These are phyloP conservation scores for Mycosphaerella arachidis DNA, from an alignment of 2,329 filamentous ascomycete species.

Conservation along the genomic window DNA sequence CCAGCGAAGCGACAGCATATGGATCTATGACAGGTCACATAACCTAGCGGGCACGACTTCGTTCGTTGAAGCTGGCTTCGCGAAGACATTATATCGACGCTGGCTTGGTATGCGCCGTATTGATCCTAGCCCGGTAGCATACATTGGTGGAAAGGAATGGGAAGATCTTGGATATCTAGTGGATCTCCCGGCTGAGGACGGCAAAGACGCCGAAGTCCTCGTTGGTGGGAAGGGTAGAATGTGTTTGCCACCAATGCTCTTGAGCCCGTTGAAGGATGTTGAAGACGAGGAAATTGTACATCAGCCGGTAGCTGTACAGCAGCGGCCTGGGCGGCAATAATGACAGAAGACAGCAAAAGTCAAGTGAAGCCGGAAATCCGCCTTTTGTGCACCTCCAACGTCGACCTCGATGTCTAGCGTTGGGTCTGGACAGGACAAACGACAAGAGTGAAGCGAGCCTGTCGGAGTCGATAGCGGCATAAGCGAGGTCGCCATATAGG, in stretches of 20 bases:
- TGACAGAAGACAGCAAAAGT: no score
- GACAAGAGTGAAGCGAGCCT: no score
- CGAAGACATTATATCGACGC: slow-evolving; percentile 72
- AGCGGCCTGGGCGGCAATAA: not conserved
- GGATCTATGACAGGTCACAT: slow-evolving; percentile 68
- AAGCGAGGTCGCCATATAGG: no score
- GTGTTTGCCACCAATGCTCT: slow-evolving; percentile 44
- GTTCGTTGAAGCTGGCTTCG: slow-evolving; percentile 87
- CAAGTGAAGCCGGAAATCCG: no score
- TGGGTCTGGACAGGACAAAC: no score
- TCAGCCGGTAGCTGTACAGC: not conserved
- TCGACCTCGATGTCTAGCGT: no score
- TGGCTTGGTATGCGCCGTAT: slow-evolving; percentile 79
- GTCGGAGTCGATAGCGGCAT: no score
- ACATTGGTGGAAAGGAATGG: slow-evolving; percentile 42
- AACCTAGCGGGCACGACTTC: slow-evolving; percentile 83
- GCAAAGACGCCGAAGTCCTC: slow-evolving; percentile 49
- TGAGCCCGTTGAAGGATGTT: slow-evolving; percentile 49
- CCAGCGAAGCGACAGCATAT: slow-evolving; percentile 39
- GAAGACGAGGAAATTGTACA: slow-evolving; percentile 3
- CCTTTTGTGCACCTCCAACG: no score
- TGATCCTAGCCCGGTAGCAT: slow-evolving; percentile 39
- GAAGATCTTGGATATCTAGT: slow-evolving; percentile 39
- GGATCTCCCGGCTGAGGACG: slow-evolving; percentile 28
- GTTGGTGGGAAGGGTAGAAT: slow-evolving; percentile 40